Conservation (phyloP, 495 filamentous ascomycete genomes). For the Xeromyces bisporus region DNA sequence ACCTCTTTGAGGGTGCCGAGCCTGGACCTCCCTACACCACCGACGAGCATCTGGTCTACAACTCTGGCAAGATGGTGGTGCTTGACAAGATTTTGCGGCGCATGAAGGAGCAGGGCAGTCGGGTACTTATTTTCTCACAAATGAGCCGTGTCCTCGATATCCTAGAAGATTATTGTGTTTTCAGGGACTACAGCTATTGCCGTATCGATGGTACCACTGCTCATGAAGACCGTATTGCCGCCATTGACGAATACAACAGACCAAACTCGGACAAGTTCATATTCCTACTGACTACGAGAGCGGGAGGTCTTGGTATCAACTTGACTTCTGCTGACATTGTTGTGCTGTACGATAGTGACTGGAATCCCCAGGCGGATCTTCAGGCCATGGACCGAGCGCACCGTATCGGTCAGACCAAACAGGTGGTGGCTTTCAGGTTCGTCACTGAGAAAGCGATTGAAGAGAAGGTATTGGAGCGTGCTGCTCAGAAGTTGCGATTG, state of each 20-base stretch:
- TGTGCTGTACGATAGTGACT: slow-evolving; percentile 96
- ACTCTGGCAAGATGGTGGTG: slow-evolving; percentile 94
- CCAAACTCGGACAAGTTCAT: slow-evolving; percentile 91
- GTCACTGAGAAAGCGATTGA: slow-evolving; percentile 97
- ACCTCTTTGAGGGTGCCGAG: slow-evolving; percentile 95
- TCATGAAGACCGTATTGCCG: slow-evolving; percentile 92
- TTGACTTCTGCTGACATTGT: slow-evolving; percentile 92
- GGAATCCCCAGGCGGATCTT: slow-evolving; percentile 97
- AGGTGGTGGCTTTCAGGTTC: slow-evolving; percentile 90
- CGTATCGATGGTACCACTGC: slow-evolving; percentile 95
- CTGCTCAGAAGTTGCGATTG: slow-evolving; percentile 89
- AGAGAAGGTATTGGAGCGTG: slow-evolving; percentile 94
- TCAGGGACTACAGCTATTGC: slow-evolving; percentile 87
- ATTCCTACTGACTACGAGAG: slow-evolving; percentile 92
- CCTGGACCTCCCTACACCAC: slow-evolving; percentile 96
- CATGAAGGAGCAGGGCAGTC: slow-evolving; percentile 69
- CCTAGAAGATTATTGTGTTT: slow-evolving; percentile 94
- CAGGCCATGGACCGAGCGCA: slow-evolving; percentile 98
- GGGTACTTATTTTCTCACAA: slow-evolving; percentile 96
- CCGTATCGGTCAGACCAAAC: slow-evolving; percentile 96
- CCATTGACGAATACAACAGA: slow-evolving; percentile 97
- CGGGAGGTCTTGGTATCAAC: slow-evolving; percentile 97
- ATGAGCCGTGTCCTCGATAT: slow-evolving; percentile 98
- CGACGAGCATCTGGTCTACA: slow-evolving; percentile 87
- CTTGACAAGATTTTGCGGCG: slow-evolving; percentile 81